A percentile compares a stretch with the other conserved stretches of the same genome.
These are phyloP conservation scores for Paragyromitra xinjiangensis DNA, from an alignment of 495 filamentous ascomycete species.

Conservation along the genomic window DNA sequence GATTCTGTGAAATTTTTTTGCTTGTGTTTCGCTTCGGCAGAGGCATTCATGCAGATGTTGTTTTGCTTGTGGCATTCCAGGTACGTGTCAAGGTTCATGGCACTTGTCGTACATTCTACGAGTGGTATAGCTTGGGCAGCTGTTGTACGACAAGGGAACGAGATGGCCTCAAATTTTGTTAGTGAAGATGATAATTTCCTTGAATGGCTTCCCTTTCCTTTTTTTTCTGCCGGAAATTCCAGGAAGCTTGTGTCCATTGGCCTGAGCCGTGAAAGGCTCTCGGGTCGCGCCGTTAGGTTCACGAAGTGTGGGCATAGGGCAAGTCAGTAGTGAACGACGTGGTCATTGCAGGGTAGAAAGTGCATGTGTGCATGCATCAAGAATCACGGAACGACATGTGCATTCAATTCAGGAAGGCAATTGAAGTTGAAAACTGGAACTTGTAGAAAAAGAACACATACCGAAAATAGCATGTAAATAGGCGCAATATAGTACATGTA, in stretches of 20 bases:
- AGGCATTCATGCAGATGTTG: background rate
- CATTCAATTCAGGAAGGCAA: background rate
- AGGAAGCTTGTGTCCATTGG: background rate
- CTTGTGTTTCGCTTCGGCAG: background rate
- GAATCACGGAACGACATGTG: background rate
- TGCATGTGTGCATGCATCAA: background rate
- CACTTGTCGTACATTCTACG: background rate
- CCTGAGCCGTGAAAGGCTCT: background rate
- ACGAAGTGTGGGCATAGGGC: background rate
- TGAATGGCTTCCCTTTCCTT: background rate
- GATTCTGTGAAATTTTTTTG: background rate
- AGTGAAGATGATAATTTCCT: background rate
- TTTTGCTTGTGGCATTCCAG: background rate
- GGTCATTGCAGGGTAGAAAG: background rate
- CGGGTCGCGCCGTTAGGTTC: background rate
- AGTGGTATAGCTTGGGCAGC: background rate
- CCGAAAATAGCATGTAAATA: background rate
- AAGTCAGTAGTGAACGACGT: slow-evolving; percentile 3
- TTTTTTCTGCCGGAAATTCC: too few species aligned
- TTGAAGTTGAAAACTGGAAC: background rate
- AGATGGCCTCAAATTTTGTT: background rate
- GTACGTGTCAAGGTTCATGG: background rate
- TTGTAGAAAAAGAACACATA: background rate
- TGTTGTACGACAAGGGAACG: background rate
- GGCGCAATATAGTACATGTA: background rate